phyloP scores from a whole-genome alignment of 352 stramenopile species.

The Globisporangium irregulare region DNA sequence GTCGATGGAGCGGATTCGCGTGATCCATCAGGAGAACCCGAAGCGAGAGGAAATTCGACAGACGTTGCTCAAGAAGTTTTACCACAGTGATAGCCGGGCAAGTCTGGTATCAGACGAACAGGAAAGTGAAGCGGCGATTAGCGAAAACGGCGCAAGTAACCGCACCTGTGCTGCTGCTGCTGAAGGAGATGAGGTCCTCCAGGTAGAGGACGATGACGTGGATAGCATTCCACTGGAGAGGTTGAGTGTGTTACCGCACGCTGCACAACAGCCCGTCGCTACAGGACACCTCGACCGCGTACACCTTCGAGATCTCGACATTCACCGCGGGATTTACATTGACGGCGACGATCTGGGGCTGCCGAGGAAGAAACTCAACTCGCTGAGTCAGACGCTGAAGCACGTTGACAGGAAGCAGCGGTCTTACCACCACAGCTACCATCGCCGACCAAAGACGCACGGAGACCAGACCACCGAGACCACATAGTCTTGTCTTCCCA shows the following conservation, averaged over 20 bases:
- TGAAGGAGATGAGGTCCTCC: not conserved
- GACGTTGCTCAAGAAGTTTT: constrained; percentile 43
- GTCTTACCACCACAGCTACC: constrained; percentile 30
- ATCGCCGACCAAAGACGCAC: constrained; percentile 20
- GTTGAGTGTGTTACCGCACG: constrained; percentile 6
- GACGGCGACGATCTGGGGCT: constrained; percentile 28
- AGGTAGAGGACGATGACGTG: constrained; percentile 9
- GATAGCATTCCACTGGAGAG: not conserved
- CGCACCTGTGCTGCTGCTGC: not conserved
- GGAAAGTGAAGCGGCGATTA: constrained; percentile 15
- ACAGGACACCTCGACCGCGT: constrained; percentile 25
- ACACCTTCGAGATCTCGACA: constrained; percentile 28
- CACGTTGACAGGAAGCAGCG: constrained; percentile 43
- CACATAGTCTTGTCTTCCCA: not conserved
- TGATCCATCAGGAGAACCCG: constrained; percentile 53
- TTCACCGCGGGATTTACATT: constrained; percentile 36
- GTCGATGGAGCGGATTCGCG: constrained; percentile 60
- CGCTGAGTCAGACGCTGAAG: constrained; percentile 37
- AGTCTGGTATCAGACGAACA: constrained; percentile 12
- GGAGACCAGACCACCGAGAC: constrained; percentile 18
- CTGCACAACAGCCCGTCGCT: constrained; percentile 18
- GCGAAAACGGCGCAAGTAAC: constrained; percentile 1
- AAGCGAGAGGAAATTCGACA: constrained; percentile 44
- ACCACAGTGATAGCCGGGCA: constrained; percentile 31
- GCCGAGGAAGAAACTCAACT: constrained; percentile 40